These are phyloP conservation scores for Fusarium zealandicum DNA, from an alignment of 2,329 filamentous ascomycete species.

Conservation along the genomic window DNA sequence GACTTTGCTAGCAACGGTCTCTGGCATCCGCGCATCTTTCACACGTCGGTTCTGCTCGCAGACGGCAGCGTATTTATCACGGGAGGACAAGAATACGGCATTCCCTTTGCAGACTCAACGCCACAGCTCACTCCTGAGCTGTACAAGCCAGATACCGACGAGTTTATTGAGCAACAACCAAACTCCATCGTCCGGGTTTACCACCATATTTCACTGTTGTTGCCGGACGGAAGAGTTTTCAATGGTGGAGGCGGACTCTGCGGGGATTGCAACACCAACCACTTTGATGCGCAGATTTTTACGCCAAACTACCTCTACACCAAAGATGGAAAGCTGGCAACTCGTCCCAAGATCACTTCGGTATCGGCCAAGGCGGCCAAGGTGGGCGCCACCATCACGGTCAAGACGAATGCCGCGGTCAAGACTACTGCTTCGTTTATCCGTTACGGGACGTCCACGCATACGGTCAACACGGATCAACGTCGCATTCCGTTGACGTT, in stretches of 20 bases:
- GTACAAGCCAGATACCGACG: conserved; percentile 2
- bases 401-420: conserved; percentile 4
- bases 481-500: conserved; percentile 19
- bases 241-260: conserved; percentile 30
- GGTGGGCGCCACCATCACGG: conserved; percentile 4
- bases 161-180: conserved; percentile 17
- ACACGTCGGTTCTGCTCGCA: conserved; percentile 56
- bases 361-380: conserved; percentile 10
- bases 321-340: conserved; percentile 14
- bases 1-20: conserved; percentile 19
- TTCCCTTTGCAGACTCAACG: conserved; percentile 27
- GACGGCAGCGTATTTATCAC: conserved; percentile 57
- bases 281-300: conserved; percentile 33
- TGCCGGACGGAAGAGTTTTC: conserved; percentile 26
- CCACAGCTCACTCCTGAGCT: conserved; percentile 23
- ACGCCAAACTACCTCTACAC: conserved; percentile 21
- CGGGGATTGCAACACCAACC: conserved; percentile 19
- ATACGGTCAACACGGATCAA: conserved; percentile 31
- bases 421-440: conserved; percentile 10
- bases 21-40: conserved; percentile 49
- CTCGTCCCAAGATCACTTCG: conserved; percentile 13
- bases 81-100: conserved; percentile 47
- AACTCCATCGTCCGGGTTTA: conserved; percentile 26
- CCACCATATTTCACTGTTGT: conserved; percentile 23
- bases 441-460: conserved; percentile 26